Conservation (phyloP, 2,329 filamentous ascomycete genomes). For the Beauveria varroae region DNA sequence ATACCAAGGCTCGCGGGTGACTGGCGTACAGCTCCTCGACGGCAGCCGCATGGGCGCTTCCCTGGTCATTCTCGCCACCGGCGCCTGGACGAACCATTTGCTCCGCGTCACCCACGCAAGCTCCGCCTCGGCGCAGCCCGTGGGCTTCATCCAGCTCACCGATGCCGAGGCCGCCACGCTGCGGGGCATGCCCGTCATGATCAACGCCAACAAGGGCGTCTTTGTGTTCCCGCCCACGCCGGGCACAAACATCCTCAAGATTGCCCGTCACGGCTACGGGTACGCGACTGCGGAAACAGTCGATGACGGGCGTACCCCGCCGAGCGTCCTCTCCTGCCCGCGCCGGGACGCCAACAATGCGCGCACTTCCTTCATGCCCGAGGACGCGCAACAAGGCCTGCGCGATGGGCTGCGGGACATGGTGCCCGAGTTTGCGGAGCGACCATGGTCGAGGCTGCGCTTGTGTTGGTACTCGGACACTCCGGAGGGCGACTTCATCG, state of each 20-base stretch:
- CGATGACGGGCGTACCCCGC: slow-evolving; percentile 15
- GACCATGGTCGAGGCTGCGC: slow-evolving; percentile 42
- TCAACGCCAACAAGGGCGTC: slow-evolving; percentile 46
- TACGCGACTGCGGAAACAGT: slow-evolving; percentile 30
- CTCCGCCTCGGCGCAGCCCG: slow-evolving; percentile 56
- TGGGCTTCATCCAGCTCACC: slow-evolving; percentile 58
- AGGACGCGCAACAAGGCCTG: slow-evolving; percentile 45
- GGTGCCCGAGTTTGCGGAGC: slow-evolving; percentile 44
- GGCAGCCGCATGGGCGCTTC: slow-evolving; percentile 44
- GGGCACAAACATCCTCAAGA: slow-evolving; percentile 44
- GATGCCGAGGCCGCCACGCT: slow-evolving; percentile 47
- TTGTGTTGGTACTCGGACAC: slow-evolving; percentile 62
- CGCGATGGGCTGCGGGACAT: slow-evolving; percentile 43
- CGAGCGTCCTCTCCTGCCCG: slow-evolving; percentile 23
- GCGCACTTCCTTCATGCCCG: slow-evolving; percentile 34
- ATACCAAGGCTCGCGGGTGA: slow-evolving; percentile 9
- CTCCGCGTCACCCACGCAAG: slow-evolving; percentile 55
- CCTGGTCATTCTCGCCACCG: slow-evolving; percentile 57
- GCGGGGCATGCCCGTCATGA: slow-evolving; percentile 48
- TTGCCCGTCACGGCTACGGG: slow-evolving; percentile 54
- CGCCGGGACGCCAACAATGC: slow-evolving; percentile 29
- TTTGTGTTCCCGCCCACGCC: slow-evolving; percentile 47
- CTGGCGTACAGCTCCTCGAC: slow-evolving; percentile 19
- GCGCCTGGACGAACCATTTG: slow-evolving; percentile 53
- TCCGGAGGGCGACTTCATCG: slow-evolving; percentile 54